Conservation (phyloP, 2,329 filamentous ascomycete species). For the Fusarium denticulatum region DNA sequence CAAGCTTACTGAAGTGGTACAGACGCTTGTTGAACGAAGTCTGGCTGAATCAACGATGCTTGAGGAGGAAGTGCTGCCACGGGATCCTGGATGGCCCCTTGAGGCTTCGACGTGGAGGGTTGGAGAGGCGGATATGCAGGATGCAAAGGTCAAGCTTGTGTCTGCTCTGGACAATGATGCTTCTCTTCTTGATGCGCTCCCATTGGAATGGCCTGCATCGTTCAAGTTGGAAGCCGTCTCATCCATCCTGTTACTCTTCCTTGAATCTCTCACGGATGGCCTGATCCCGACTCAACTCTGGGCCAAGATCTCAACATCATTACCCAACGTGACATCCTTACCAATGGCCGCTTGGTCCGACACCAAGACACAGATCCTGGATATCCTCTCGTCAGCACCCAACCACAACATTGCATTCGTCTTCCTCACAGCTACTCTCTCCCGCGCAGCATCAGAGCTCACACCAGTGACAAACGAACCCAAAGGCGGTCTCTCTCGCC, state of each 20-base stretch:
- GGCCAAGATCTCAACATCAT: conserved; percentile 70
- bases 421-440: conserved; percentile 82
- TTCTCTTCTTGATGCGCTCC: conserved; percentile 69
- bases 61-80: conserved; percentile 61
- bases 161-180: conserved; percentile 79
- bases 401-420: conserved; percentile 91
- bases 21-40: conserved; percentile 64
- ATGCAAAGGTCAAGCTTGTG: conserved; percentile 54
- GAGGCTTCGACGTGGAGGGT: conserved; percentile 53
- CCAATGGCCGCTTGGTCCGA: conserved; percentile 48
- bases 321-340: conserved; percentile 53
- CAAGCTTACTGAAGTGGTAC: conserved; percentile 83
- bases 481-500: conserved; percentile 51
- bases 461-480: conserved; percentile 50
- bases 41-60: conserved; percentile 72
- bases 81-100: conserved; percentile 70
- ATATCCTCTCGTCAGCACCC: conserved; percentile 75
- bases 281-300: conserved; percentile 78
- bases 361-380: conserved; percentile 69
- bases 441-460: conserved; percentile 61
- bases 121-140: conserved; percentile 36
- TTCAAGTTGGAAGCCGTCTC: conserved; percentile 79
- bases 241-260: conserved; percentile 77
- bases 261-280: conserved; percentile 80
- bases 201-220: conserved; percentile 69